A percentile compares a stretch with the other conserved stretches of the same genome.
phyloP scores from a whole-genome alignment of 257 asterid species.

The Henckelia pumila region DNA sequence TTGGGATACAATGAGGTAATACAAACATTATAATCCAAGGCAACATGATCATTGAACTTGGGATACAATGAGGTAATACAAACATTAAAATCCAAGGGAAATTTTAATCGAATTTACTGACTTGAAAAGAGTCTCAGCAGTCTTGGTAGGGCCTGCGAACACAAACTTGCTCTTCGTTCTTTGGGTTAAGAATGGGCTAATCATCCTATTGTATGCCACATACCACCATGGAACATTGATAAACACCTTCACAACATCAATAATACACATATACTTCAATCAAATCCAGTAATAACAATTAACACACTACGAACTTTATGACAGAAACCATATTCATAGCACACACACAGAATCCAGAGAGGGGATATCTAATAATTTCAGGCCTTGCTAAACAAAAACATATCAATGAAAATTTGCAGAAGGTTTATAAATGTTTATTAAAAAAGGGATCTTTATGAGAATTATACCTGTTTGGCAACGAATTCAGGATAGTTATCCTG shows the following conservation, averaged over 20 bases:
- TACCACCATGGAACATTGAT: conserved; percentile 99
- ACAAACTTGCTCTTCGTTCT: conserved; percentile 99
- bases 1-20: neutral
- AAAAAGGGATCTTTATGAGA: neutral
- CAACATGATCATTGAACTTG: neutral
- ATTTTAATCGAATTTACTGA: conserved; percentile 26
- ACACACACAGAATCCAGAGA: neutral
- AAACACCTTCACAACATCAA: conserved; percentile 53
- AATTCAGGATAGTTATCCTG: conserved; percentile 97
- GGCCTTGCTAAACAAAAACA: neutral
- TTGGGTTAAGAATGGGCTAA: conserved; percentile 78
- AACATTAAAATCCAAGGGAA: neutral
- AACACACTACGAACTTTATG: neutral
- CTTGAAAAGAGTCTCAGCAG: conserved; percentile 92
- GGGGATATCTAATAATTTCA: neutral
- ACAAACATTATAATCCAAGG: neutral
- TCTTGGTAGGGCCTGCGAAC: conserved; percentile 84
- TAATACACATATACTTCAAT: conserved; percentile 16
- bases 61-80: neutral
- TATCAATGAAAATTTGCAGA: neutral
- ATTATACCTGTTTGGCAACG: conserved; percentile 85
- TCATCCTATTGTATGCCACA: conserved; percentile 85
- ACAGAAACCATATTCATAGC: neutral
- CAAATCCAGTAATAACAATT: neutral
- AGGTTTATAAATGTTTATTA: too few species aligned